Percentiles rank a stretch among this genome's conserved stretches.
phyloP scores from a whole-genome alignment of 1,284 basidiomycete genomes.

The Xanthoconium separans region DNA sequence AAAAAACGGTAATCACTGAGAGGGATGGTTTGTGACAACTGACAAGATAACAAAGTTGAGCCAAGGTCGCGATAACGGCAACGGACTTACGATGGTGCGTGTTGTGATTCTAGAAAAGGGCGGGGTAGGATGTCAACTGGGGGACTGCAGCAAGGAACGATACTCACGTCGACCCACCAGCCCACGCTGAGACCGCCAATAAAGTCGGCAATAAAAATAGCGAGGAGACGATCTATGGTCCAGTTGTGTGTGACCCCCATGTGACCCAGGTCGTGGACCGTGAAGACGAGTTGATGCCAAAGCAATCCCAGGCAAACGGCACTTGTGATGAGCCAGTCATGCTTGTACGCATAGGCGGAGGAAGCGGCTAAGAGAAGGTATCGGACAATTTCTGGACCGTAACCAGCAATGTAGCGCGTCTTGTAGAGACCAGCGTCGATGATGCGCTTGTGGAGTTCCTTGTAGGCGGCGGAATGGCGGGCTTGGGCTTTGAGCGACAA shows the following conservation, averaged over 20 bases:
- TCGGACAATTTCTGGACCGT: conserved; percentile 83
- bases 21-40: conserved; percentile 97
- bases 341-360: conserved; percentile 64
- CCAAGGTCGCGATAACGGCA: conserved; percentile 3
- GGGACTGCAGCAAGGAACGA: conserved; percentile 7
- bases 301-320: conserved; percentile 83
- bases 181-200: conserved; percentile 91
- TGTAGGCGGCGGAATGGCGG: conserved; percentile 78
- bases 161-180: conserved; percentile 96
- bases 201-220: conserved; percentile 82
- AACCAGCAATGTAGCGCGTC: conserved; percentile 83
- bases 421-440: conserved; percentile 83
- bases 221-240: conserved; percentile 77
- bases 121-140: neutral
- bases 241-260: conserved; percentile 91
- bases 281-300: conserved; percentile 95
- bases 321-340: conserved; percentile 65
- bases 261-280: conserved; percentile 94
- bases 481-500: conserved; percentile 66
- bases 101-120: conserved; percentile 82
- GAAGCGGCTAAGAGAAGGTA: conserved; percentile 65
- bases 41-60: conserved; percentile 13
- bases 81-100: conserved; percentile 81
- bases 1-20: conserved; percentile 65
- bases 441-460: conserved; percentile 74